Base-by-base conservation (phyloP, 2,329 filamentous ascomycete genomes). In the Nigrograna mackinnonii region DNA sequence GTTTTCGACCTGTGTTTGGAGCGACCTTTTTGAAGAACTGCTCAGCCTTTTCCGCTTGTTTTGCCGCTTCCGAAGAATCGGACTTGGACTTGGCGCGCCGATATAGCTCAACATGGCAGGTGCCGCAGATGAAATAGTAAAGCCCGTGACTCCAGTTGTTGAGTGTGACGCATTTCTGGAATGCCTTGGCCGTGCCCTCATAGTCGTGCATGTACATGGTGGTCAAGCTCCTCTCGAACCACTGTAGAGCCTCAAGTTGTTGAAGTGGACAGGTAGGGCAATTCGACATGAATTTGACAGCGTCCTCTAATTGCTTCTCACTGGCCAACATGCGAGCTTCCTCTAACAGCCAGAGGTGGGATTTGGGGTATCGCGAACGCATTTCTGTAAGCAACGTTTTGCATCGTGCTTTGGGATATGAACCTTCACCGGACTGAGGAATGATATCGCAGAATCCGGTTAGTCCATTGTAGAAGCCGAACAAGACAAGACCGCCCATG, bases 141-240 rank as follows among this genome's bases (percentile, higher is more conserved):
- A 97, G 67, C 0, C 86, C 84, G 39, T 91, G 90, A 42, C 86
- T 91, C 94, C 94, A 97, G 55, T 89, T 89, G 69, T 96, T 96
- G 41, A 58, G 54, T 18, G 43, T 52, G 18, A 51, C 55, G 58
- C 59, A 66, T 54, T 77, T 76, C 37, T 91, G 68, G 68, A 96
- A 97, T 1, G 83, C 79, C 43, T 86, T 78, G 3, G 88, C 82
- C 68, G 88, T 91, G 4, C 84, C 76, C 6, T 81, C 69, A 73
- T 92, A 96, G 49, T 86, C 78, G 64, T 95, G 88, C 14, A 86
- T 70, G 58, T 87, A 91, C 82, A 96, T 87, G 47, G 82, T 79
- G 57, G 87, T 82, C 50, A 97, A 70, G 33, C 85, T 85, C 54
- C 87, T 82, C 69, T 97, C 92, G 62, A 97, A 99, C 60, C 84